Base-by-base conservation (phyloP, 2,329 filamentous ascomycete genomes). In the Tricladium varicosporioides region DNA sequence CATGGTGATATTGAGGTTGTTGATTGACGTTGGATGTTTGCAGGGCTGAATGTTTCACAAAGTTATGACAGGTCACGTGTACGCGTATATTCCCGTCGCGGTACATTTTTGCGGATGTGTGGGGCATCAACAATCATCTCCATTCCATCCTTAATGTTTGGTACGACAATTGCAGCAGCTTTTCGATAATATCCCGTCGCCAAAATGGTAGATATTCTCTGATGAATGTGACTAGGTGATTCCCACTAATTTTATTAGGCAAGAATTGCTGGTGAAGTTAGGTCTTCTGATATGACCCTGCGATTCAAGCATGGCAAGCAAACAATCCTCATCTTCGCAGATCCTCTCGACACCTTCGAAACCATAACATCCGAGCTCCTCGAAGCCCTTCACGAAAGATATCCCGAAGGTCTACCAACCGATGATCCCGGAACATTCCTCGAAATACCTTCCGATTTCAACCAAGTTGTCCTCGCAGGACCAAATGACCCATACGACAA, bases 281-380 rank as follows among this genome's bases (percentile, higher is more conserved):
- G 75, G 58, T 78, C 83, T 46, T 74, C 78, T n/a, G 76, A 80
- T 63, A 78, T 83, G 65, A 89, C 87, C 9, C 75, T 92, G 54
- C 81, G 86, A 58, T 85, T 92, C 74, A 91, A 91, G 72, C 81
- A 88, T 70, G 85, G 87, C 68, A 83, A 84, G 57, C 82, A 85
- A 65, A 92, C 87, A 3, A 78, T 91, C 62, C 83, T 89, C 65
- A 77, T 92, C 57, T 85, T 88, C 60, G 78, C 87, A 47, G 79
- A 84, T 42, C 75, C 84, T 5, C 74, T 80, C 13, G 78, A 80
- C 42, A 72, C 83, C 10, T 83, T 91, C 66, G 73, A 76, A 14
- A 72, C 76, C 1, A 74, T 89, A 57, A 84, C 84, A 56, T 65
- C 76, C 15, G 78, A 84, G 16, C 80, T 92, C 1, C 73, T 89